Evolutionary conservation across 73 alveolate species (phyloP), one percentile per base, ranked within the genome.

Genomic region (Uronychia binucleata): DNA sequence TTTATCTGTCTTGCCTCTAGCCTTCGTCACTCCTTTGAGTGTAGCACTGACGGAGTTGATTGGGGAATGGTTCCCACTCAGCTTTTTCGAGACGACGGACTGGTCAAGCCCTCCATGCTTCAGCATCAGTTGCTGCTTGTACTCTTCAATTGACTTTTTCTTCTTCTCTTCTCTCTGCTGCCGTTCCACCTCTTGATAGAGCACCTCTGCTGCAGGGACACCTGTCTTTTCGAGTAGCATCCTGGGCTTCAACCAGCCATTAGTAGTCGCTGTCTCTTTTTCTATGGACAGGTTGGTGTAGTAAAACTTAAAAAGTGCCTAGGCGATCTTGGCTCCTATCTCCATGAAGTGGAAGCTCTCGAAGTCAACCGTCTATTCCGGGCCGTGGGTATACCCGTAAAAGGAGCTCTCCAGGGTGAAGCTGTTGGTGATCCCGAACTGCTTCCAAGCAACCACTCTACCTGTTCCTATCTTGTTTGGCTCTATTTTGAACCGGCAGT

Each of bases 201-300:
- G 82, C 28, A 89, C 14, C 58, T 84, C 77, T 30, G 87, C 90
- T 60, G 95, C 95, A 25, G 91, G 91, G 1, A 58, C 78, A 25
- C 92, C 89, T 57, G 95, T 84, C 28, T 83, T 85, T 79, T 89
- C 95, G 1, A 84, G 30, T 30, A 89, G 58, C 34, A 83, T 78
- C 33, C 84, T 84, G 5, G 94, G 94, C 74, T 88, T 88, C 14
- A 88, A 87, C 94, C 94, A 88, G 8, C 94, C 94, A 75, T 82
- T 74, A 28, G 94, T 88, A 33, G 67, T 46, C 5, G 67, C 67
- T 5, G 76, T 28, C 57, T 87, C 93, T 81, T 87, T 87, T 59
- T 87, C 89, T 28, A 87, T 87, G 25, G 34, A 34, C 57, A 29
- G 28, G 8, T 27, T 28, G 30, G 60, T 8, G 28, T 31, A 0